phyloP scores from a whole-genome alignment of 345 rosid genomes.

The Corchorus capsularis region DNA sequence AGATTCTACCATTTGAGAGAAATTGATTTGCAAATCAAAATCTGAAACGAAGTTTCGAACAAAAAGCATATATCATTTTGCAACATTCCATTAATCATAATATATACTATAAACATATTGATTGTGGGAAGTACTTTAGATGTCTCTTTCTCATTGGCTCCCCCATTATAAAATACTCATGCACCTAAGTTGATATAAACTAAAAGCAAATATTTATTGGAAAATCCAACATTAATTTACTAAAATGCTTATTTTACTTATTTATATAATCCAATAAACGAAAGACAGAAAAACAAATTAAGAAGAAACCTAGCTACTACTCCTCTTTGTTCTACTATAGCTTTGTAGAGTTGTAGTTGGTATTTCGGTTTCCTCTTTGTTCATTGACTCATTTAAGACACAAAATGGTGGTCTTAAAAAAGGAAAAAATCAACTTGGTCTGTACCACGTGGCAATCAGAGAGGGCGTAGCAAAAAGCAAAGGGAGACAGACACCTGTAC shows the following conservation, averaged over 20 bases:
- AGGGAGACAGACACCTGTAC: conserved; percentile 17
- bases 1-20: neutral
- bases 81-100: neutral
- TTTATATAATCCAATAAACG: neutral
- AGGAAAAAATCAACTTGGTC: neutral
- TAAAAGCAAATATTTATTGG: neutral
- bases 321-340: neutral
- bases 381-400: neutral
- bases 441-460: conserved; percentile 31
- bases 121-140: neutral
- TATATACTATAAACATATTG: too few relatives aligned
- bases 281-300: neutral
- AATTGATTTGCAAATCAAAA: neutral
- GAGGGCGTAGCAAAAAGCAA: conserved; percentile 20
- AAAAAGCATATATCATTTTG: neutral
- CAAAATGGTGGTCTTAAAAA: neutral
- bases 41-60: neutral
- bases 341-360: too few relatives aligned
- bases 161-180: neutral
- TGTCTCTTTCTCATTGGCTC: neutral
- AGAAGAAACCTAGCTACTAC: too few relatives aligned
- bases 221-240: neutral
- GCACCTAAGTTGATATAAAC: neutral
- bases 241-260: neutral
- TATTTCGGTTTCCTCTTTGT: neutral